Evolutionary conservation across 768 basidiomycete genomes (phyloP).

Genomic region (Cantharellus anzutake): DNA sequence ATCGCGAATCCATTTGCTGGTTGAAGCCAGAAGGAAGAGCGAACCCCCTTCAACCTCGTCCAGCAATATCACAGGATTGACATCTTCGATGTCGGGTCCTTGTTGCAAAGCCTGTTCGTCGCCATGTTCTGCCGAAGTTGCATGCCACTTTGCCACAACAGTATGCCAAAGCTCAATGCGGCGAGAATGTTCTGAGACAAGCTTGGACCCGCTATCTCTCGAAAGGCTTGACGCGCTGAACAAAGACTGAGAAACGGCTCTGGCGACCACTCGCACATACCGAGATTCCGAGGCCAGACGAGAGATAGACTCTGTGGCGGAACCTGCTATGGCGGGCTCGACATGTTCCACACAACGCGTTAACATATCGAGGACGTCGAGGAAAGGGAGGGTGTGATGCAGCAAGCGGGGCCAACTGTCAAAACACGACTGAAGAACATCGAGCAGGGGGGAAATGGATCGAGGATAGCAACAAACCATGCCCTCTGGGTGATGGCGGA

Average conservation of each 20-base stretch:
- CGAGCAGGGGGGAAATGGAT: conserved; percentile 39
- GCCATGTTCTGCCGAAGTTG: conserved; percentile 3
- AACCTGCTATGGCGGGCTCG: conserved; percentile 54
- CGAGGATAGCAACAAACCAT: conserved; percentile 42
- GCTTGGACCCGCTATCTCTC: conserved; percentile 1
- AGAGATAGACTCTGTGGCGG: conserved; percentile 45
- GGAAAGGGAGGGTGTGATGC: conserved; percentile 30
- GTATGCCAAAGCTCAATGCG: conserved; percentile 56
- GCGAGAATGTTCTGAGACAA: conserved; percentile 32
- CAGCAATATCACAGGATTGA: conserved; percentile 18
- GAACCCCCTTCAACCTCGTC: conserved; percentile 52
- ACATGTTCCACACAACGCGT: conserved; percentile 70
- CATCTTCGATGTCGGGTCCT: neutral
- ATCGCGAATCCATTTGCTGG: conserved; percentile 36
- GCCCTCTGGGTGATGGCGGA: conserved; percentile 48
- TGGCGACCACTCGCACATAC: conserved; percentile 38
- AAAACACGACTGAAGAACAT: conserved; percentile 55
- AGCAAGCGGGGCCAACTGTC: conserved; percentile 74
- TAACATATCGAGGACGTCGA: conserved; percentile 57
- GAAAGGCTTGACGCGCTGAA: conserved; percentile 33
- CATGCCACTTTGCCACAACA: conserved; percentile 45
- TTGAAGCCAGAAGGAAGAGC: conserved; percentile 46
- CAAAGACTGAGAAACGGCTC: conserved; percentile 47
- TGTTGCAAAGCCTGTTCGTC: neutral
- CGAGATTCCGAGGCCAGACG: conserved; percentile 47